Evolutionary conservation across 1,139 yeast species (phyloP).

Genomic region (Blastobotrys petasosporus): DNA sequence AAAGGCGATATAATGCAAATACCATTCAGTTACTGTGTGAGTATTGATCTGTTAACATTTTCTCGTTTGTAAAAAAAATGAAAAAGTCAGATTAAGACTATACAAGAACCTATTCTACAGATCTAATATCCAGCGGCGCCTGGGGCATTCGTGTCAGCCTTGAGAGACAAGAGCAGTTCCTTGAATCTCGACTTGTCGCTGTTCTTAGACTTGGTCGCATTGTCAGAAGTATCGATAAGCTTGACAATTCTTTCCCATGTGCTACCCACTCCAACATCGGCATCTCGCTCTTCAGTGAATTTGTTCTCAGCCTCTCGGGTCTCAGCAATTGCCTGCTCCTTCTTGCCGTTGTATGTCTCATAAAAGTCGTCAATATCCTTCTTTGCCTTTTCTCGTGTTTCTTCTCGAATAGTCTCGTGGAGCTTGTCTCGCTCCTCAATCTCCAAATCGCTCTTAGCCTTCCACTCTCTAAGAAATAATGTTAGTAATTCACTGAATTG

Average conservation of each 20-base stretch:
- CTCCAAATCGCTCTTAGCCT: conserved; percentile 73
- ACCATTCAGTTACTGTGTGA: too few relatives aligned
- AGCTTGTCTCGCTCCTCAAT: conserved; percentile 75
- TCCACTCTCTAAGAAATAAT: conserved; percentile 59
- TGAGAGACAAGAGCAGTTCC: conserved; percentile 56
- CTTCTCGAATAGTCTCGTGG: conserved; percentile 59
- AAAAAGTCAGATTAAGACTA: not conserved
- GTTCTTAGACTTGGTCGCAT: conserved; percentile 39
- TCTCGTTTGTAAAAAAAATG: too few relatives aligned
- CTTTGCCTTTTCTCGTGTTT: conserved; percentile 71
- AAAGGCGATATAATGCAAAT: too few relatives aligned
- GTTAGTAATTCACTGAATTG: not conserved
- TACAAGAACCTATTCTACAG: not conserved
- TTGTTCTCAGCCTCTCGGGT: conserved; percentile 62
- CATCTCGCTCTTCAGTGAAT: conserved; percentile 72
- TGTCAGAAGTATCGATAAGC: conserved; percentile 43
- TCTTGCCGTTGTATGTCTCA: conserved; percentile 84
- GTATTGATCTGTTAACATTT: too few relatives aligned
- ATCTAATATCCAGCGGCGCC: conserved; percentile 54
- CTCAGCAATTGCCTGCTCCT: conserved; percentile 61
- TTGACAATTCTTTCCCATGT: conserved; percentile 82
- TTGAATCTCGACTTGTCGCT: conserved; percentile 70
- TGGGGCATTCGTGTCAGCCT: conserved; percentile 67
- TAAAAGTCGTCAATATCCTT: conserved; percentile 89
- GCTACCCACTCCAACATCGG: conserved; percentile 63